phyloP scores from a whole-genome alignment of 2,329 filamentous ascomycete species.

The Colletotrichum falcatum region DNA sequence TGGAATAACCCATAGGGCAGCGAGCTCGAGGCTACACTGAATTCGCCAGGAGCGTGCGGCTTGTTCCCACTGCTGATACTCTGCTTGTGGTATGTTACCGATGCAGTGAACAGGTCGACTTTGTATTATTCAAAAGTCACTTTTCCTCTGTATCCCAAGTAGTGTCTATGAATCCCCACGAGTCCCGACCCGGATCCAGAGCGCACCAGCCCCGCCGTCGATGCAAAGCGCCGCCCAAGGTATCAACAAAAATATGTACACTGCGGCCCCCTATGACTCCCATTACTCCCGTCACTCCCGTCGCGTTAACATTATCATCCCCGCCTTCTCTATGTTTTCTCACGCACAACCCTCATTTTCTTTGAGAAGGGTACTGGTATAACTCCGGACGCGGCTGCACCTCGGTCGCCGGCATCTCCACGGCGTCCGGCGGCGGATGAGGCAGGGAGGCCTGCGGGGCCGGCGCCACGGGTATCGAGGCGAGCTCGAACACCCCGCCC shows the following conservation, averaged over 20 bases:
- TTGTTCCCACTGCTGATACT: too few species aligned
- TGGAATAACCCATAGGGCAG: too few species aligned
- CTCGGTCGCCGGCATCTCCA: constrained; percentile 41
- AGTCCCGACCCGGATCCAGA: background rate
- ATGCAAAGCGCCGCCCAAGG: constrained; percentile 3
- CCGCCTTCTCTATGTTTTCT: too few species aligned
- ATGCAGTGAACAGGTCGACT: background rate
- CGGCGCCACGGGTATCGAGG: constrained; percentile 26
- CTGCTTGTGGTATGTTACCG: too few species aligned
- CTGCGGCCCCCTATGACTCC: background rate
- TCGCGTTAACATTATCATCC: too few species aligned
- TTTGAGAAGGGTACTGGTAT: constrained; percentile 21
- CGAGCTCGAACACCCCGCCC: constrained; percentile 39
- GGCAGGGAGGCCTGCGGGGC: constrained; percentile 4
- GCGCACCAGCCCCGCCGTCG: background rate
- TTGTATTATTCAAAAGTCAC: background rate
- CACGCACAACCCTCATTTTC: background rate
- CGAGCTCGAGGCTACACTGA: too few species aligned
- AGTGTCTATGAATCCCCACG: background rate
- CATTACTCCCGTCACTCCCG: background rate
- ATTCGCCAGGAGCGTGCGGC: too few species aligned
- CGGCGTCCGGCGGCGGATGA: constrained; percentile 12
- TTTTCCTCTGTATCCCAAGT: background rate
- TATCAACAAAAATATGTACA: constrained; percentile 9
- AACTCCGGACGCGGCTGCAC: constrained; percentile 3